These are phyloP conservation scores for Chaetomium strumarium DNA, from an alignment of 2,329 filamentous ascomycete species.

Conservation along the genomic window DNA sequence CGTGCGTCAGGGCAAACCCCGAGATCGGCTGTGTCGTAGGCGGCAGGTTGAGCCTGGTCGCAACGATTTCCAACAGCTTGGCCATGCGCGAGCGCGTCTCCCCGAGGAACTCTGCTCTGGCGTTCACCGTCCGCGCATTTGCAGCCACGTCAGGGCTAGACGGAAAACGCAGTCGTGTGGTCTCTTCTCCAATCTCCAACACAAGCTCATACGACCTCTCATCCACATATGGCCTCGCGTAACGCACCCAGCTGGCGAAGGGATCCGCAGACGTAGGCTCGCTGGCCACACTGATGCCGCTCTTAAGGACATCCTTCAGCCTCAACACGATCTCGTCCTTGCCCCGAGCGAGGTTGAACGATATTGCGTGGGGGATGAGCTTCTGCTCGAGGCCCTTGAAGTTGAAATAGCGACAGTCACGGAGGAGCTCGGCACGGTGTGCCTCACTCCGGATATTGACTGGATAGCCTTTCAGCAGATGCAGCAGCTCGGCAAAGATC, in stretches of 20 bases:
- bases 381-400: constrained; percentile 87
- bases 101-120: constrained; percentile 68
- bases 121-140: neutral
- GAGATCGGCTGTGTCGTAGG: constrained; percentile 49
- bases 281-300: constrained; percentile 62
- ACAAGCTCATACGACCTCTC: constrained; percentile 66
- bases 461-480: constrained; percentile 77
- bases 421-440: constrained; percentile 70
- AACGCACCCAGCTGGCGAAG: constrained; percentile 57
- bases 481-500: constrained; percentile 75
- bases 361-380: constrained; percentile 70
- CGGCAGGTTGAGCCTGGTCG: constrained; percentile 69
- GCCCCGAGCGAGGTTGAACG: constrained; percentile 63
- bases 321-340: constrained; percentile 72
- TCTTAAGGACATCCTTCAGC: constrained; percentile 82
- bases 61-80: constrained; percentile 73
- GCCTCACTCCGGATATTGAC: constrained; percentile 67
- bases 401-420: constrained; percentile 89
- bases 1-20: constrained; percentile 60
- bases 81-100: constrained; percentile 64
- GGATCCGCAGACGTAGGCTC: constrained; percentile 37
- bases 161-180: constrained; percentile 50
- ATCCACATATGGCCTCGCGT: constrained; percentile 82
- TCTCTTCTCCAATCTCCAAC: constrained; percentile 69
- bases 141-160: neutral